Evolutionary conservation across 176 grass and related monocot species (phyloP).

Genomic region (Oryza meridionalis): DNA sequence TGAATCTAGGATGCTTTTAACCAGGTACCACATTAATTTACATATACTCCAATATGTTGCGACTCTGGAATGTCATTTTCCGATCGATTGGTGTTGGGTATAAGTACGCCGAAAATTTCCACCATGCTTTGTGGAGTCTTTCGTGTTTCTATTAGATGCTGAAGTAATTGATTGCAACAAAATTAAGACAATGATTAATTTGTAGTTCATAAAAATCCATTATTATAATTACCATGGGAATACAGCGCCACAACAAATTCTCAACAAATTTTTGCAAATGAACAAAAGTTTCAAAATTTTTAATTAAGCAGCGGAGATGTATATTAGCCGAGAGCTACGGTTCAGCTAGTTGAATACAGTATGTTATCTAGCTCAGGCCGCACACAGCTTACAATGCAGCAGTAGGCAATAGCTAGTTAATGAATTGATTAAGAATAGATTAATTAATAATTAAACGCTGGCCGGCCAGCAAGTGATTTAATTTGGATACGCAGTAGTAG

Average conservation of each 20-base stretch:
- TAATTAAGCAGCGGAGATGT: too few species aligned
- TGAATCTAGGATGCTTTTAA: too few species aligned
- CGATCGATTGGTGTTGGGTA: background rate
- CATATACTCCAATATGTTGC: too few species aligned
- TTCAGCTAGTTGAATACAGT: background rate
- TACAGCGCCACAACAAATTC: too few species aligned
- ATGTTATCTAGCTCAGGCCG: conserved; percentile 13
- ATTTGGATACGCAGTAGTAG: background rate
- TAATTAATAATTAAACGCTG: background rate
- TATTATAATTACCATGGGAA: background rate
- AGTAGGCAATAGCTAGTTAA: too few species aligned
- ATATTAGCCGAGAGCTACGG: too few species aligned
- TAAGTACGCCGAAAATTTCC: background rate
- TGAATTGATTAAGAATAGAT: too few species aligned
- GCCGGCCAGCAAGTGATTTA: background rate
- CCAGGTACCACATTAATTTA: too few species aligned
- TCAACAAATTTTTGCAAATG: background rate
- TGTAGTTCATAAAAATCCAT: background rate
- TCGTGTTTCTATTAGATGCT: background rate
- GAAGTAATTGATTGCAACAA: background rate
- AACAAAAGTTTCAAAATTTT: too few species aligned
- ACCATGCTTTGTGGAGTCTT: background rate
- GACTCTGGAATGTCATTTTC: background rate
- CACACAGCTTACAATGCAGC: conserved; percentile 1
- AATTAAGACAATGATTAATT: background rate